These are phyloP conservation scores for Sporisorium graminicola DNA, from an alignment of 1,284 basidiomycete genomes.

Conservation along the genomic window DNA sequence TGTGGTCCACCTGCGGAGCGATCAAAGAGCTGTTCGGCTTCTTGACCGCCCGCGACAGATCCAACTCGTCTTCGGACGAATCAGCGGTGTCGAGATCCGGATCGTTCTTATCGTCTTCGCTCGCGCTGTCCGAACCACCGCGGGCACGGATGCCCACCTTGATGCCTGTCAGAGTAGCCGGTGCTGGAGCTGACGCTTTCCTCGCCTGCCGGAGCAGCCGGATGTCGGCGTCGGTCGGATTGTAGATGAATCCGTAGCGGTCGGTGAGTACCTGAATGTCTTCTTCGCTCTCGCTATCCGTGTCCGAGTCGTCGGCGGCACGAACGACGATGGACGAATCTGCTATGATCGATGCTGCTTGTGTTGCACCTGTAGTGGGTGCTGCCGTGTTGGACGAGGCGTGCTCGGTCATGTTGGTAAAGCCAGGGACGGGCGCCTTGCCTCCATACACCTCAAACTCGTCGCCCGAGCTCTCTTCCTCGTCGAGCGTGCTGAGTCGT, in stretches of 20 bases:
- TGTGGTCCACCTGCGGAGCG: conserved; percentile 20
- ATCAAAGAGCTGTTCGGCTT: conserved; percentile 11
- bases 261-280: conserved; percentile 80
- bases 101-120: conserved; percentile 50
- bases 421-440: conserved; percentile 53
- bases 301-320: conserved; percentile 30
- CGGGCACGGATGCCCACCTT: conserved; percentile 75
- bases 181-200: conserved; percentile 81
- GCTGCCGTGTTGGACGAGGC: not conserved
- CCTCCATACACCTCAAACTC: conserved; percentile 70
- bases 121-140: conserved; percentile 60
- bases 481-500: conserved; percentile 49
- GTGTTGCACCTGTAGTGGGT: not conserved
- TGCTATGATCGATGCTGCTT: not conserved
- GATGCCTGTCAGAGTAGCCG: conserved; percentile 85
- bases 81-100: conserved; percentile 39
- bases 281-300: conserved; percentile 68
- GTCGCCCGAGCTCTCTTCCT: conserved; percentile 64
- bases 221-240: conserved; percentile 80
- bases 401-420: conserved; percentile 31
- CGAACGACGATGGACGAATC: conserved; percentile 47
- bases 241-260: conserved; percentile 95
- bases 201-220: conserved; percentile 79
- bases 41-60: conserved; percentile 65
- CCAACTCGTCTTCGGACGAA: conserved; percentile 43